phyloP scores from a whole-genome alignment of 805 yeast genomes.

The Sugiyamaella lignohabitans region DNA sequence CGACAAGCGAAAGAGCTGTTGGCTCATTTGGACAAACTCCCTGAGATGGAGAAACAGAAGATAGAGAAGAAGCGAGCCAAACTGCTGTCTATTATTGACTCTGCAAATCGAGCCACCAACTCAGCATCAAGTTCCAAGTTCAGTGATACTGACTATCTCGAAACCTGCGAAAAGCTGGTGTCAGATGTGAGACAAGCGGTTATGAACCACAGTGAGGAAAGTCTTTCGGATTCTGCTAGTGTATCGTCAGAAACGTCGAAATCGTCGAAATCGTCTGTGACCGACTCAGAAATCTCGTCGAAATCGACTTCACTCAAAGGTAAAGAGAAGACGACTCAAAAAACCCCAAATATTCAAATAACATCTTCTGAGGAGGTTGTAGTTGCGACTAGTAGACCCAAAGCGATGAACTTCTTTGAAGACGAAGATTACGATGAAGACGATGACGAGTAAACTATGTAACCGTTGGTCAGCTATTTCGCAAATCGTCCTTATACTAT shows the following conservation, averaged over 20 bases:
- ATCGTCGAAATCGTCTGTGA: background rate
- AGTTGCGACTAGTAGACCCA: too few species aligned
- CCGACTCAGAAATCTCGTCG: too few species aligned
- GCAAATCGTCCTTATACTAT: too few species aligned
- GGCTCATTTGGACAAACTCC: conserved; percentile 19
- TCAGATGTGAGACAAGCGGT: background rate
- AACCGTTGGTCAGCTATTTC: too few species aligned
- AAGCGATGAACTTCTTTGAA: background rate
- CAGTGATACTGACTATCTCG: background rate
- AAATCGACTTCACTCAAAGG: too few species aligned
- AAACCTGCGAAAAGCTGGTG: background rate
- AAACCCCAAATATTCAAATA: too few species aligned
- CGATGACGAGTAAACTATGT: too few species aligned
- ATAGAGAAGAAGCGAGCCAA: conserved; percentile 34
- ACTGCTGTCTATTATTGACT: conserved; percentile 30
- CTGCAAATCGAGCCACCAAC: background rate
- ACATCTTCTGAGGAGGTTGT: too few species aligned
- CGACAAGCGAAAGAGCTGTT: conserved; percentile 36
- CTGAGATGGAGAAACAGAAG: conserved; percentile 16
- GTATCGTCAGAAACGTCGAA: background rate
- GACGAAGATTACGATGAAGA: background rate
- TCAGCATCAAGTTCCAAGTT: background rate
- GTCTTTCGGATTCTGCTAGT: background rate
- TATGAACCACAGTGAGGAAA: background rate
- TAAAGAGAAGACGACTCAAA: too few species aligned